Base-by-base conservation (phyloP, 352 stramenopile species). In the Phytophthora chlamydospora region DNA sequence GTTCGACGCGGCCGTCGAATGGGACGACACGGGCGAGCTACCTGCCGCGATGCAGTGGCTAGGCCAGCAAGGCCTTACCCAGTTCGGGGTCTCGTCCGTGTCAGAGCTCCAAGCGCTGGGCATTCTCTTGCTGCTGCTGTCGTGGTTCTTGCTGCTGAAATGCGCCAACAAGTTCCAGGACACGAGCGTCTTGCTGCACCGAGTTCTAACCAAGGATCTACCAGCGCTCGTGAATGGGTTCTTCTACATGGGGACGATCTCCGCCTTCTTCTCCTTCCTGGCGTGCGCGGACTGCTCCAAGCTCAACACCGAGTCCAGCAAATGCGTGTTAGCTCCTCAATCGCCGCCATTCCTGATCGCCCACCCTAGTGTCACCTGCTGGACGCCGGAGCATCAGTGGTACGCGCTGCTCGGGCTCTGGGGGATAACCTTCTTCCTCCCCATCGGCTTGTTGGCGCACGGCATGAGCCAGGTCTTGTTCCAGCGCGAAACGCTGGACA, bases 121-220 rank as follows among this genome's bases (percentile, higher is more conserved):
- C 10, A 65, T 86, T 44, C 52, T 66, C 0, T 4, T 66, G 2
- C 42, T 66, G 33, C 50, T 89, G 12, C 2, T 68, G 8, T 24
- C 64, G 7, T 89, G 75, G 71, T 71, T 84, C 36, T n/a, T 88
- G 16, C 50, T 85, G 47, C 54, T 89, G 53, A 89, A 89, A 60
- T 82, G 76, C n/a, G 73, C 76, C 13, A 89, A 89, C 73, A 84
- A 84, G 42, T 89, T 89, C 58, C 80, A 80, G 46, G 77, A 89
- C 31, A 84, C 62, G 29, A 86, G 71, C 34, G 65, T 65, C 4
- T 42, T 78, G 19, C 55, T 89, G 11, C 82, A 89, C 62, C 71
- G 68, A 0, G 40, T 84, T 17, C 44, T 85, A 13, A 89, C 79
- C 6, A 89, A 87, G 33, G 79, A 89, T 47, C 57, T 89, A 13